Evolutionary conservation across 257 asterid species (phyloP).

Genomic region (Cinchona pubescens): DNA sequence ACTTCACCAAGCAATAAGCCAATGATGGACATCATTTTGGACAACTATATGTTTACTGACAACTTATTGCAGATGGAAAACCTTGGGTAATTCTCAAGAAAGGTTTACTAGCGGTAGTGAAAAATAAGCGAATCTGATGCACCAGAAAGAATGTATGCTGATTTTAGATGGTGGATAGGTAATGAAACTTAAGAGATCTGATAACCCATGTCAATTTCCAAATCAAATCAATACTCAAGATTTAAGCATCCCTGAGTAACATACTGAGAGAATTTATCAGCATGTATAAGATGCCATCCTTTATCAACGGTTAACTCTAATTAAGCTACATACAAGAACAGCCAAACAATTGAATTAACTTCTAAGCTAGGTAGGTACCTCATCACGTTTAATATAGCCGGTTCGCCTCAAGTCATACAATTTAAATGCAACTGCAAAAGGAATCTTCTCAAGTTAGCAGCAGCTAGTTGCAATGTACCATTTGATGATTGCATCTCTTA

Average conservation of each 20-base stretch:
- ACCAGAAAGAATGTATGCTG: background rate
- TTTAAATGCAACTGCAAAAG: constrained; percentile 67
- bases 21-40: background rate
- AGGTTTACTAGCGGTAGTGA: background rate
- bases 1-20: background rate
- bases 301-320: background rate
- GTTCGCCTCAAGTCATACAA: constrained; percentile 77
- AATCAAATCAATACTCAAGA: background rate
- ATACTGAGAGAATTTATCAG: background rate
- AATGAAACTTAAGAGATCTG: background rate
- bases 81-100: background rate
- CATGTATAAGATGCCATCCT: background rate
- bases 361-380: constrained; percentile 46
- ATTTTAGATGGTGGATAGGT: background rate
- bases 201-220: background rate
- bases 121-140: background rate
- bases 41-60: background rate
- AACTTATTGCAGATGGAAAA: no score
- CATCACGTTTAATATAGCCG: constrained; percentile 79
- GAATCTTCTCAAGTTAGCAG: background rate
- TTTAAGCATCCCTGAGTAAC: background rate
- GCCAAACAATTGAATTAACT: constrained; percentile 33
- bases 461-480: background rate
- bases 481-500: background rate
- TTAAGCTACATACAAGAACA: background rate